Percentiles rank a stretch among this genome's conserved stretches.
Evolutionary conservation across 345 rosid genomes (phyloP).

Genomic region (Trapa bicornis): DNA sequence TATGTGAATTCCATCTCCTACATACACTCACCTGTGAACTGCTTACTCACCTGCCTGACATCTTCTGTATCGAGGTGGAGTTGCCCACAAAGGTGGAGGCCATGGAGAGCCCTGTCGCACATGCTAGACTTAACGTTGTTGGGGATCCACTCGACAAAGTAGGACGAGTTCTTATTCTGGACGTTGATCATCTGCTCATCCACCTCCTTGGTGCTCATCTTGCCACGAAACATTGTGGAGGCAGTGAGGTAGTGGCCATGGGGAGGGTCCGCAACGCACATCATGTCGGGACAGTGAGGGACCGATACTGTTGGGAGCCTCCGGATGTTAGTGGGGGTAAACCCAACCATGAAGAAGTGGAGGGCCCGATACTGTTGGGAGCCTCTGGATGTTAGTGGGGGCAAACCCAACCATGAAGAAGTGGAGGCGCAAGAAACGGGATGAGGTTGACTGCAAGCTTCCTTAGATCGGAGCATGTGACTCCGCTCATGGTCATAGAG

Average conservation of each 20-base stretch:
- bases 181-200: no score
- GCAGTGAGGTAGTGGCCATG: conserved; percentile 24
- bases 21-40: no score
- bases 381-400: no score
- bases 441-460: conserved; percentile 24
- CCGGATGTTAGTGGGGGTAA: conserved; percentile 20
- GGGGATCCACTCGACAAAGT: no score
- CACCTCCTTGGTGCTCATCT: no score
- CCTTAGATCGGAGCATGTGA: conserved; percentile 25
- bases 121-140: conserved; percentile 23
- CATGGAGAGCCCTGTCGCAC: conserved; percentile 28
- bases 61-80: conserved; percentile 16
- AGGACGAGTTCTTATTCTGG: no score
- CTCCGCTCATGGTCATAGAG: conserved; percentile 27
- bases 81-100: conserved; percentile 22
- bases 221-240: conserved; percentile 24
- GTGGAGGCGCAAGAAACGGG: conserved; percentile 24
- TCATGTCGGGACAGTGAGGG: conserved; percentile 20
- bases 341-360: no score
- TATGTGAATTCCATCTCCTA: no score
- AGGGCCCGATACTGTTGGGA: no score
- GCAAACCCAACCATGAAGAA: conserved; percentile 26
- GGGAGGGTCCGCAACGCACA: conserved; percentile 24
- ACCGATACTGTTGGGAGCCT: conserved; percentile 19
- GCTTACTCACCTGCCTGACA: conserved; percentile 17